phyloP scores from a whole-genome alignment of 1,284 basidiomycete genomes.

The Termitomyces sp. region DNA sequence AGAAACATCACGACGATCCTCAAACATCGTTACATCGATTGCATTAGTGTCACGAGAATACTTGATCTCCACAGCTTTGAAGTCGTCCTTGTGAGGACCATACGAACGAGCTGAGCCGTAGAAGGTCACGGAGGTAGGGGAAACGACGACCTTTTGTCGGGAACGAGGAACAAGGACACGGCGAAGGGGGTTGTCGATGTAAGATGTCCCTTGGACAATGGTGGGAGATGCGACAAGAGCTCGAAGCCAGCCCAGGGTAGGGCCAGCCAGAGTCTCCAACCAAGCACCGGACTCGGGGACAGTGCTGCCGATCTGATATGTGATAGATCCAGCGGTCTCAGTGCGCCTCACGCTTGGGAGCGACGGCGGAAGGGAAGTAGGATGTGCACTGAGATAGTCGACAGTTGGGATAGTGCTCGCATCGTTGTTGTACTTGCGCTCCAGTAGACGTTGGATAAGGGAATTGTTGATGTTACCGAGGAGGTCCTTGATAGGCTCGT shows the following conservation, averaged over 20 bases:
- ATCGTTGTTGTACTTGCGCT: conserved; percentile 79
- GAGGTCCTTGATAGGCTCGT: conserved; percentile 91
- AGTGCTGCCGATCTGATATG: conserved; percentile 51
- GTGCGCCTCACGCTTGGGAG: conserved; percentile 47
- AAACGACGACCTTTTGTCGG: conserved; percentile 73
- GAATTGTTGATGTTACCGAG: conserved; percentile 82
- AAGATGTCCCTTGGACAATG: conserved; percentile 80
- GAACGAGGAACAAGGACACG: conserved; percentile 81
- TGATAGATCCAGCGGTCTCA: conserved; percentile 42
- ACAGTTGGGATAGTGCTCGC: conserved; percentile 72
- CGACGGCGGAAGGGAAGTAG: conserved; percentile 31
- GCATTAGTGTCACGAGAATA: conserved; percentile 51
- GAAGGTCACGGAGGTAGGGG: conserved; percentile 55
- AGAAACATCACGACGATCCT: conserved; percentile 74
- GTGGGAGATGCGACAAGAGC: conserved; percentile 81
- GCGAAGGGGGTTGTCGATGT: conserved; percentile 87
- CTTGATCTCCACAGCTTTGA: conserved; percentile 81
- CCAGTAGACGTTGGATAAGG: conserved; percentile 79
- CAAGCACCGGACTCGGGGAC: conserved; percentile 68
- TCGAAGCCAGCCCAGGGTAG: conserved; percentile 79
- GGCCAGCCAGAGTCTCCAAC: conserved; percentile 83
- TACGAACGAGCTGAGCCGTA: conserved; percentile 81
- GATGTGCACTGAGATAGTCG: conserved; percentile 79
- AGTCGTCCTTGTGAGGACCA: conserved; percentile 67
- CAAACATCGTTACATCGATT: conserved; percentile 79